These are phyloP conservation scores for Colletotrichum gigasporum DNA, from an alignment of 2,329 filamentous ascomycete species.

Conservation along the genomic window DNA sequence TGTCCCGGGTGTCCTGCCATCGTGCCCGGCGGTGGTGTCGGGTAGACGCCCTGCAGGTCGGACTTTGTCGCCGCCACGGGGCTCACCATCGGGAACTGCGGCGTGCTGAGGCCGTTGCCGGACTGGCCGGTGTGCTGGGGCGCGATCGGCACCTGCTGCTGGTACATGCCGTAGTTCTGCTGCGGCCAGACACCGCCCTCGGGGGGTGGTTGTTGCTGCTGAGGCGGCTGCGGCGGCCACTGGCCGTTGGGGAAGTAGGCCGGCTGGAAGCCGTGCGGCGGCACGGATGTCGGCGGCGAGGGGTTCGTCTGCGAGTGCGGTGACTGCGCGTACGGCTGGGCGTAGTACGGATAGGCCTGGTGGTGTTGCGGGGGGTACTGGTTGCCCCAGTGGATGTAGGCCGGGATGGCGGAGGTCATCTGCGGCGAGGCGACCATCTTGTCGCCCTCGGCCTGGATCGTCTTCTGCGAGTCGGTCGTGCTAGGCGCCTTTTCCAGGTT, in stretches of 20 bases:
- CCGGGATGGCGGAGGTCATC: constrained; percentile 27
- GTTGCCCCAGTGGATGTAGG: constrained; percentile 29
- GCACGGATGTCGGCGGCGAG: constrained; percentile 19
- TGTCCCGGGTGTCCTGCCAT: background rate
- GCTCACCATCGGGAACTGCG: constrained; percentile 32
- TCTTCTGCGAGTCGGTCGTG: constrained; percentile 24
- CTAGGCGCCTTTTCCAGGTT: constrained; percentile 27
- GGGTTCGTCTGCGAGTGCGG: constrained; percentile 28
- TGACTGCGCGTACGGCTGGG: constrained; percentile 28
- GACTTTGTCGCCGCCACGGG: constrained; percentile 27
- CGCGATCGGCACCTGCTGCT: constrained; percentile 34
- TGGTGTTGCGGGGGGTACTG: constrained; percentile 27
- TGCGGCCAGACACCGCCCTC: constrained; percentile 30
- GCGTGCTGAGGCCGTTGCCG: constrained; percentile 19
- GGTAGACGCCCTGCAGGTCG: constrained; percentile 18
- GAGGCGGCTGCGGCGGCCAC: constrained; percentile 23
- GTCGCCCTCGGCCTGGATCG: constrained; percentile 22
- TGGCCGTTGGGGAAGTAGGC: constrained; percentile 24
- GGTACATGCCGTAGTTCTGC: constrained; percentile 33
- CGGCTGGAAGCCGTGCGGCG: constrained; percentile 27
- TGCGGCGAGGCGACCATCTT: constrained; percentile 33
- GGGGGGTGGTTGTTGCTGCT: constrained; percentile 10
- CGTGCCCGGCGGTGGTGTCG: constrained; percentile 17
- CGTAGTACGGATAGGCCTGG: constrained; percentile 29
- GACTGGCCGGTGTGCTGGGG: constrained; percentile 32